phyloP scores from a whole-genome alignment of 345 rosid genomes.

The Theobroma cacao region DNA sequence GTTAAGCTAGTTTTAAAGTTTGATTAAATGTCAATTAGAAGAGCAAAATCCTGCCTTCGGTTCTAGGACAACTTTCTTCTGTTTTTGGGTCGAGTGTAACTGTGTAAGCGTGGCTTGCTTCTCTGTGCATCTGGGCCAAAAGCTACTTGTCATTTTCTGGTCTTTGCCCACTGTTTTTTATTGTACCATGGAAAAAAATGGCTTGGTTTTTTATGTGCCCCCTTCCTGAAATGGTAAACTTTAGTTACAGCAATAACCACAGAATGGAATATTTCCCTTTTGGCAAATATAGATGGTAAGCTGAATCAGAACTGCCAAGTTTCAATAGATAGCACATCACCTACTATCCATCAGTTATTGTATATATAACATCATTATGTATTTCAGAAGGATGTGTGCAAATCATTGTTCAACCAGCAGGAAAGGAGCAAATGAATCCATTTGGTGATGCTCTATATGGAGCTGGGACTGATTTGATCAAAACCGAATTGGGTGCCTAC shows the following conservation, averaged over 20 bases:
- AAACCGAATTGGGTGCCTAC: conserved; percentile 57
- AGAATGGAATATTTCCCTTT: neutral
- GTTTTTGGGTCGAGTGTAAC: neutral
- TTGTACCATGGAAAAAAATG: too few relatives aligned
- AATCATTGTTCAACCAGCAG: neutral
- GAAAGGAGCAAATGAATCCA: conserved; percentile 23
- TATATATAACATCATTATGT: neutral
- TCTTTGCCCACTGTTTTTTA: neutral
- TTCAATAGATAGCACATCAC: neutral
- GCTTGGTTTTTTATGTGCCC: too few relatives aligned
- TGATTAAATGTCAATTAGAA: neutral
- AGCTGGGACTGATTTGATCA: conserved; percentile 55
- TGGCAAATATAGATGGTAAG: neutral
- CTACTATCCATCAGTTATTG: neutral
- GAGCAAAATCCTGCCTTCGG: too few relatives aligned
- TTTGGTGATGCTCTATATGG: conserved; percentile 60
- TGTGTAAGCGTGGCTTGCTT: too few relatives aligned
- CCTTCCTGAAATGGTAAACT: neutral
- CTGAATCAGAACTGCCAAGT: neutral
- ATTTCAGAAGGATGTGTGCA: neutral
- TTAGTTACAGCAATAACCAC: neutral
- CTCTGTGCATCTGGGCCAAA: too few relatives aligned
- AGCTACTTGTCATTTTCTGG: too few relatives aligned
- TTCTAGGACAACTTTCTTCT: neutral
- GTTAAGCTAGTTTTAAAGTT: neutral